A percentile compares a stretch with the other conserved stretches of the same genome.
These are phyloP conservation scores for Fagopyrum esculentum DNA, from an alignment of 148 eudicot species.

Conservation along the genomic window DNA sequence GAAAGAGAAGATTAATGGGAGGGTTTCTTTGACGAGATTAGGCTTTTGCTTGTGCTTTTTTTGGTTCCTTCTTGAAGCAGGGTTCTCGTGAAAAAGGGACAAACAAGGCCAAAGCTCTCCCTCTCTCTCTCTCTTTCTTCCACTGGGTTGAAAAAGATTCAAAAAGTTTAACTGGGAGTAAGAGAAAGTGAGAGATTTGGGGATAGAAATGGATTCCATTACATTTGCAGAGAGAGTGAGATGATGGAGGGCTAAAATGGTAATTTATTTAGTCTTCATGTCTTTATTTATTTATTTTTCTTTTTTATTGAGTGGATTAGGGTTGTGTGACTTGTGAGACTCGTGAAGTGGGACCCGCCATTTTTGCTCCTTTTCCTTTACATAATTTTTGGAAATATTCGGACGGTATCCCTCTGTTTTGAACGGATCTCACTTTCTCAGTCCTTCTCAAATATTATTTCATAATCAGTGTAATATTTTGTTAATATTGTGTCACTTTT, in stretches of 20 bases:
- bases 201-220: neutral
- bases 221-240: neutral
- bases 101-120: neutral
- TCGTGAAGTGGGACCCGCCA: conserved; percentile 5
- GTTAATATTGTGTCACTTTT: too few relatives aligned
- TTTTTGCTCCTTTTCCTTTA: neutral
- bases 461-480: too few relatives aligned
- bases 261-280: neutral
- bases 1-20: neutral
- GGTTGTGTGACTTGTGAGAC: conserved; percentile 10
- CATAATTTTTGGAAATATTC: too few relatives aligned
- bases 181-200: conserved; percentile 11
- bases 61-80: conserved; percentile 30
- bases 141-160: conserved; percentile 13
- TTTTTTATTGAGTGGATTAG: conserved; percentile 1
- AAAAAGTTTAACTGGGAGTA: conserved; percentile 14
- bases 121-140: neutral
- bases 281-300: neutral
- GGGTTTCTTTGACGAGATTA: neutral
- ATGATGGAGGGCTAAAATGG: neutral
- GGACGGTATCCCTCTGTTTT: too few relatives aligned
- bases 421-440: too few relatives aligned
- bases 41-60: conserved; percentile 15
- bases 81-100: conserved; percentile 43
- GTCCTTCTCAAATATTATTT: too few relatives aligned